phyloP scores from a whole-genome alignment of 768 basidiomycete genomes.

The Goffeauzyma gilvescens region DNA sequence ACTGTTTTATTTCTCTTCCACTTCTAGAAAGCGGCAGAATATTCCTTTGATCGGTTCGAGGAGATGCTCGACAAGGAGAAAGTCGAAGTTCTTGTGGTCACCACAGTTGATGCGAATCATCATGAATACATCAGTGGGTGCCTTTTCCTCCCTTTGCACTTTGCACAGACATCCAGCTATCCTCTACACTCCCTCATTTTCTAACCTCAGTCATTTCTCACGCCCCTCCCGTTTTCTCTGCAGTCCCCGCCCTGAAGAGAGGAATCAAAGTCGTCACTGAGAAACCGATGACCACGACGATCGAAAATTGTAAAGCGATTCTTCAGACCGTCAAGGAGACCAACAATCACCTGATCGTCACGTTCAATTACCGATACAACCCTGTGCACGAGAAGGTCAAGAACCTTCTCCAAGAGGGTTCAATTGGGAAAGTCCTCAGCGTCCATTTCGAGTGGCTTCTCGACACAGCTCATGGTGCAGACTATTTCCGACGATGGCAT shows the following conservation, averaged over 20 bases:
- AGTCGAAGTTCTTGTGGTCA: conserved; percentile 39
- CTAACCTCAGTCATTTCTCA: background rate
- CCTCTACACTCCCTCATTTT: background rate
- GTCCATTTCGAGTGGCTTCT: conserved; percentile 42
- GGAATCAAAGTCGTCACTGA: conserved; percentile 37
- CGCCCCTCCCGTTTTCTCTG: background rate
- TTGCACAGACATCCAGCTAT: background rate
- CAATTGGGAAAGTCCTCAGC: conserved; percentile 39
- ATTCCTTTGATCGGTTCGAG: conserved; percentile 35
- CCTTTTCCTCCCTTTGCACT: background rate
- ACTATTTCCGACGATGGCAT: conserved; percentile 36
- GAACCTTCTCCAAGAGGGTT: conserved; percentile 36
- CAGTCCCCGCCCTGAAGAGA: conserved; percentile 31
- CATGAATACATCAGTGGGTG: conserved; percentile 37
- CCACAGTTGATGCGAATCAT: conserved; percentile 39
- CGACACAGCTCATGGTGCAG: conserved; percentile 40
- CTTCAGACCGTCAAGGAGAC: conserved; percentile 37
- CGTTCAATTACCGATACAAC: conserved; percentile 27
- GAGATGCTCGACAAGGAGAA: conserved; percentile 38
- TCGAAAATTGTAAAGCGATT: conserved; percentile 38
- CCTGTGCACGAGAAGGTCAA: conserved; percentile 25
- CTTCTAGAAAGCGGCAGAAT: conserved; percentile 30
- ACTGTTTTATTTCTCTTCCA: background rate
- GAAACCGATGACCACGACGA: conserved; percentile 41
- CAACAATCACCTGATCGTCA: conserved; percentile 35